Evolutionary conservation across 768 basidiomycete species (phyloP), one percentile per base, ranked within the genome.

Genomic region (Pulveroboletus sp.): DNA sequence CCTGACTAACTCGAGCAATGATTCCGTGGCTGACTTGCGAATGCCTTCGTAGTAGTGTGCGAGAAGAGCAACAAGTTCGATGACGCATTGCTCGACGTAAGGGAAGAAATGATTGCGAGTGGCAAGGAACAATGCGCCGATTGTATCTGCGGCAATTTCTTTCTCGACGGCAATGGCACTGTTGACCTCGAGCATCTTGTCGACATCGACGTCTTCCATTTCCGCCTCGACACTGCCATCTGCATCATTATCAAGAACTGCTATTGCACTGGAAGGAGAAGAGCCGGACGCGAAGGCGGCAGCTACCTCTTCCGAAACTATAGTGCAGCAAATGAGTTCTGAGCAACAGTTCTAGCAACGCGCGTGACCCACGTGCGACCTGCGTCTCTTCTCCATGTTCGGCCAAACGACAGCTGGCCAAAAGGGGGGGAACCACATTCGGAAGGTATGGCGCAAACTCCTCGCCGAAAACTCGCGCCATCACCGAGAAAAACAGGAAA

Each of bases 81-180:
- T 72, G 40, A 89, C 82, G 59, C 80, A 85, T 55, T 78, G 73
- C 72, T 97, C 93, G 55, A 98, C 83, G 64, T 80, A 98, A 5
- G 93, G 92, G 59, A 97, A 76, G 83, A 95, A 98, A 61, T 90
- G 85, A 41, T 68, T 70, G 60, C 83, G 82, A 28, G 90, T 92
- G 10, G 88, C 79, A 28, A 81, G 76, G 66, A 98, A 98, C 54
- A 99, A 71, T 32, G 88, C 86, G 53, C 95, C 93, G 56, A 98
- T 85, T 5, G 94, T 92, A 66, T 98, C 94, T 24, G 93, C 92
- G 18, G 96, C 94, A 53, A 97, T 96, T 75, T 99, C 96, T 71
- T 99, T 99, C 77, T 99, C 96, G 49, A 98, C 93, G 38, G 94
- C 94, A 57, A 98, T 86, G 18, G 93, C 94, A 59, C 88, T 91